Evolutionary conservation across 83 land plant genomes (phyloP).

Genomic region (Picea abies): DNA sequence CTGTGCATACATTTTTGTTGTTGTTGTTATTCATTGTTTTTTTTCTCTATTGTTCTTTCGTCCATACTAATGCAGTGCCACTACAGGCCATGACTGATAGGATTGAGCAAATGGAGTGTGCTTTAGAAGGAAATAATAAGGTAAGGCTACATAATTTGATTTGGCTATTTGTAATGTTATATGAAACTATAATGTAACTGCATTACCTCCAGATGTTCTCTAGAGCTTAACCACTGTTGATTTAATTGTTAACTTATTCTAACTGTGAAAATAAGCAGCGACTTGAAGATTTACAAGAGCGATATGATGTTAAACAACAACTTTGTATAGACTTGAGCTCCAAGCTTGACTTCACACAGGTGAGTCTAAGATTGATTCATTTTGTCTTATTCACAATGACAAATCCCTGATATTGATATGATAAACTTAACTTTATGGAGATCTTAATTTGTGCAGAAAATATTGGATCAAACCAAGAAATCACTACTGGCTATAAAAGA

Average conservation of each 20-base stretch:
- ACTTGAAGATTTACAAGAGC: constrained; percentile 74
- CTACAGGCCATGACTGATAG: constrained; percentile 84
- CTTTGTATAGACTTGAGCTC: constrained; percentile 55
- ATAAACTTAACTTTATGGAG: neutral
- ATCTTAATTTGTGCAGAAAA: constrained; percentile 51
- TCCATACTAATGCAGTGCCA: constrained; percentile 11
- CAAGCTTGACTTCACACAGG: constrained; percentile 77
- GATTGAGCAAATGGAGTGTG: constrained; percentile 73
- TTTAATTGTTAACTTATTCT: constrained; percentile 9
- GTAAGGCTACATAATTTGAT: constrained; percentile 22
- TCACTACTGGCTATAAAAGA: constrained; percentile 52
- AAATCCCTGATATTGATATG: neutral
- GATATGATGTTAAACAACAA: constrained; percentile 49
- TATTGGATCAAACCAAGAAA: constrained; percentile 56
- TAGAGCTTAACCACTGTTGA: neutral
- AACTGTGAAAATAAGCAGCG: constrained; percentile 39
- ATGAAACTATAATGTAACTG: neutral
- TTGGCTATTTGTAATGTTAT: neutral
- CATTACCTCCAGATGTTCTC: neutral
- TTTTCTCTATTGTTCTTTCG: neutral
- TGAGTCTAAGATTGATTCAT: constrained; percentile 19
- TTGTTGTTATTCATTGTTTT: constrained; percentile 2
- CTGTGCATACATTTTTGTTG: too few relatives aligned
- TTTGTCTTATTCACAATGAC: neutral
- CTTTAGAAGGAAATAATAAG: constrained; percentile 67